Evolutionary conservation across 176 grass and related monocot genomes (phyloP), one percentile per base, ranked within the genome.

Genomic region (Ananas comosus): DNA sequence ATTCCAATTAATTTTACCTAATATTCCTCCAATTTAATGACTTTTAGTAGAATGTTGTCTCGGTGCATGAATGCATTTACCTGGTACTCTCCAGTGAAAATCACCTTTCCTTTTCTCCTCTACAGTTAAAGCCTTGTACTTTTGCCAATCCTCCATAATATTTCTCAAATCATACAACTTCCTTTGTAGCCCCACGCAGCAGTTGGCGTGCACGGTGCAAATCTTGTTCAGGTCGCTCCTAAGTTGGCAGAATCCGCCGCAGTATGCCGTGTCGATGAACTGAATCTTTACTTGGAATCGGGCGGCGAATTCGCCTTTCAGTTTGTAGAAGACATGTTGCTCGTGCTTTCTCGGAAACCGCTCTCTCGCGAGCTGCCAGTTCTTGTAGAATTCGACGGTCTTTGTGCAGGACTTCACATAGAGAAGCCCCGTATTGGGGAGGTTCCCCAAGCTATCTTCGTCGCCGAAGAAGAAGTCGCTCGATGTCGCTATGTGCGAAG

Each of bases 141-240:
- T 92, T 22, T 64, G 73, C 88, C 88, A 96, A 72, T 89, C 92
- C 22, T 53, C 53, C 27, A 96, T 80, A 73, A 92, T 76, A 47
- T 48, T 77, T 51, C 64, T 79, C 57, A 92, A 77, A 78, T 83
- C 84, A 51, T 70, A 49, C 50, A 87, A 76, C 77, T 96, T 96
- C 13, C 82, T 87, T 4, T 11, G 63, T 12, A 92, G 70, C 18
- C 89, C 93, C 0, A 83, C 76, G 64, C 89, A 96, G 73, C 93
- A 92, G 74, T 92, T 96, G 13, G 89, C 93, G 71, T 96, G 93
- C 47, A 92, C 65, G 11, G 93, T 96, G 68, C 83, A 87, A 9
- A 96, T 69, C 81, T 74, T 74, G 57, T 69, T 72, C 54, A 96
- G 63, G 71, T 96, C 88, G 18, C 8, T 72, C 49, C 65, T 92